phyloP scores from a whole-genome alignment of 371 early-diverging fungal genomes.

The Mortierella sp. region DNA sequence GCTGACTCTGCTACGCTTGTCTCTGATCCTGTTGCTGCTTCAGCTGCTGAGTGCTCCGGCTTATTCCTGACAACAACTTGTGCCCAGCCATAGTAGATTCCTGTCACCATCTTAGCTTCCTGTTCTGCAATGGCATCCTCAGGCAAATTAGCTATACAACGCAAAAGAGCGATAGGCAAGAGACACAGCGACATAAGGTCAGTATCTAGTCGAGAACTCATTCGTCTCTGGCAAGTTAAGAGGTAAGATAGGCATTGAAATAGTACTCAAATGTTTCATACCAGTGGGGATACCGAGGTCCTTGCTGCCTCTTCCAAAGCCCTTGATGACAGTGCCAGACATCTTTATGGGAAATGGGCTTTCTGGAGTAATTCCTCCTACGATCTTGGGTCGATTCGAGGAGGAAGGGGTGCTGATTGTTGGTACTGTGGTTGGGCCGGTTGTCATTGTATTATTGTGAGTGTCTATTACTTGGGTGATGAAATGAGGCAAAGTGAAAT shows the following conservation, averaged over 20 bases:
- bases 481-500: background rate
- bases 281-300: slow-evolving; percentile 98
- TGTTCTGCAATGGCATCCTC: slow-evolving; percentile 80
- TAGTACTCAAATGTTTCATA: slow-evolving; percentile 47
- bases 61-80: slow-evolving; percentile 66
- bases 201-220: background rate
- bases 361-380: slow-evolving; percentile 66
- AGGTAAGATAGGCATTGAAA: background rate
- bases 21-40: background rate
- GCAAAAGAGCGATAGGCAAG: background rate
- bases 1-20: slow-evolving; percentile 9
- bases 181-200: background rate
- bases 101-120: slow-evolving; percentile 77
- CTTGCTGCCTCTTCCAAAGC: slow-evolving; percentile 96
- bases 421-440: slow-evolving; percentile 18
- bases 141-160: slow-evolving; percentile 85
- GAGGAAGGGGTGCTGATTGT: slow-evolving; percentile 3
- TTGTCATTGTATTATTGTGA: slow-evolving; percentile 9
- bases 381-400: slow-evolving; percentile 65
- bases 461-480: background rate
- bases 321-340: slow-evolving; percentile 85
- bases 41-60: slow-evolving; percentile 10
- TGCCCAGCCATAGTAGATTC: slow-evolving; percentile 97
- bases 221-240: background rate
- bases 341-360: slow-evolving; percentile 81